These are phyloP conservation scores for Sugiyamaella boreocaroliniensis DNA, from an alignment of 805 yeast species.

Conservation along the genomic window DNA sequence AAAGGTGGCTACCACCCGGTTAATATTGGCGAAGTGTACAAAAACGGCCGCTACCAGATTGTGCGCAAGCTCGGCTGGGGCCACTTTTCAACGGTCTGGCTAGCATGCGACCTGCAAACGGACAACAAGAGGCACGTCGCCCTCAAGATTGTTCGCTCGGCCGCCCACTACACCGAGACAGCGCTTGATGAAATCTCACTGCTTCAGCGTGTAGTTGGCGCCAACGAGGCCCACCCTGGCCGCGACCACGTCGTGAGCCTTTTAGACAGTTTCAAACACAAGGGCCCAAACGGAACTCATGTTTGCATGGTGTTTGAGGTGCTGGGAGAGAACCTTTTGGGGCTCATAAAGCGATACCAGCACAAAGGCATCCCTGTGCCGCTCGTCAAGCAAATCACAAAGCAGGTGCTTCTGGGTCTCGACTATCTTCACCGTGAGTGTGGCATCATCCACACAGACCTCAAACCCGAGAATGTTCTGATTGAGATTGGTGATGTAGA, in stretches of 20 bases:
- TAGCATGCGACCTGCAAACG: conserved; percentile 57
- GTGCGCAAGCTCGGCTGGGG: conserved; percentile 98
- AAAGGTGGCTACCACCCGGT: conserved; percentile 97
- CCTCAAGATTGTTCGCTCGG: conserved; percentile 86
- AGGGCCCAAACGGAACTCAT: conserved; percentile 88
- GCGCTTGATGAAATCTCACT: conserved; percentile 89
- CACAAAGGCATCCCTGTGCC: conserved; percentile 74
- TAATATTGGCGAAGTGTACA: conserved; percentile 75
- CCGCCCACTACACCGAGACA: conserved; percentile 84
- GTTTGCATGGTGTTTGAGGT: conserved; percentile 97
- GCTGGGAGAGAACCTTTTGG: conserved; percentile 84
- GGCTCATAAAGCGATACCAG: conserved; percentile 69
- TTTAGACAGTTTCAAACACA: conserved; percentile 76
- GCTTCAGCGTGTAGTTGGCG: conserved; percentile 53
- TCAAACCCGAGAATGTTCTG: conserved; percentile 69
- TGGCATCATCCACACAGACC: conserved; percentile 69
- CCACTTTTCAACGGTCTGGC: conserved; percentile 93
- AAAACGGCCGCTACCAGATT: conserved; percentile 65
- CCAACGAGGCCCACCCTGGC: conserved; percentile 68
- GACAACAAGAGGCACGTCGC: conserved; percentile 73
- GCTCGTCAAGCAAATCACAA: conserved; percentile 74
- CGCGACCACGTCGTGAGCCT: conserved; percentile 73
- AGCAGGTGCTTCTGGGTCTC: conserved; percentile 65
- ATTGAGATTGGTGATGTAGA: conserved; percentile 82
- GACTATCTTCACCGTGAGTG: conserved; percentile 67